These are phyloP conservation scores for Dorcoceras hygrometricum DNA, from an alignment of 257 asterid species.

Conservation along the genomic window DNA sequence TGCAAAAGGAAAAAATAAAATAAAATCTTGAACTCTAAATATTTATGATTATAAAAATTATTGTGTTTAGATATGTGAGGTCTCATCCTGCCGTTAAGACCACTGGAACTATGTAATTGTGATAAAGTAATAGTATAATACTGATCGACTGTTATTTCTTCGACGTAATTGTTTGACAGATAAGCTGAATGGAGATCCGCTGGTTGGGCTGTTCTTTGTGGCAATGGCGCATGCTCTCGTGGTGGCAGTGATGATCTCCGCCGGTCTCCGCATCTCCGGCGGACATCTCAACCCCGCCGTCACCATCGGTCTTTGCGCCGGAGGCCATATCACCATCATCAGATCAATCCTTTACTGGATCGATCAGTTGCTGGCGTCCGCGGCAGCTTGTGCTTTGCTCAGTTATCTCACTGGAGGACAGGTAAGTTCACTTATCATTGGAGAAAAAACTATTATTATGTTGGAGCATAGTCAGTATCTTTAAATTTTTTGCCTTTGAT, in stretches of 20 bases:
- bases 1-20: too few relatives aligned
- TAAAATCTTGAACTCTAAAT: too few relatives aligned
- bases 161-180: constrained; percentile 29
- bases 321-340: constrained; percentile 77
- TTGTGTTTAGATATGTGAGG: too few relatives aligned
- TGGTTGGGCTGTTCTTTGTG: constrained; percentile 81
- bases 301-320: constrained; percentile 73
- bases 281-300: constrained; percentile 96
- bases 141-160: not conserved
- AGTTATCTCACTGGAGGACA: constrained; percentile 70
- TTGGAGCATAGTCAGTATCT: too few relatives aligned
- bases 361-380: constrained; percentile 86
- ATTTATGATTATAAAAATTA: too few relatives aligned
- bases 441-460: too few relatives aligned
- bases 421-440: constrained; percentile 37
- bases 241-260: constrained; percentile 81
- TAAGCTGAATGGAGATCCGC: constrained; percentile 56
- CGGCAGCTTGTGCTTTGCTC: constrained; percentile 87
- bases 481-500: too few relatives aligned
- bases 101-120: too few relatives aligned
- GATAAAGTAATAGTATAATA: too few relatives aligned
- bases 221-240: constrained; percentile 89
- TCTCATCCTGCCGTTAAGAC: too few relatives aligned
- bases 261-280: constrained; percentile 88
- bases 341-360: constrained; percentile 77